Evolutionary conservation across 164 flowering plant species (phyloP).

Genomic region (Stephania cephalantha): DNA sequence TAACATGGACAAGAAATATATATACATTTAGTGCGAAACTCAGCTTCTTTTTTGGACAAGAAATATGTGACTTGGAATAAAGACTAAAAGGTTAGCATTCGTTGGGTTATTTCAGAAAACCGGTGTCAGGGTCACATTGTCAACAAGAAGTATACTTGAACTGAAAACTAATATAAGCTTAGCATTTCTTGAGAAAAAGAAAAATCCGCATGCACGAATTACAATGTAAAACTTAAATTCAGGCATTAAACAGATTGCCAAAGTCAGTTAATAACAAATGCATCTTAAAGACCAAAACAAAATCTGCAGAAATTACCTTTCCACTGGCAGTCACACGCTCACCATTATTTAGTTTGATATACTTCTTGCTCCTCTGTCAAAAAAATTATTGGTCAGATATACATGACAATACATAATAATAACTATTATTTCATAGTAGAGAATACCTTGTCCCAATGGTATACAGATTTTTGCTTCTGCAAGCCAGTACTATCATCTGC

Average conservation of each 20-base stretch:
- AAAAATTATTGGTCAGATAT: background rate
- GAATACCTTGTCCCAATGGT: conserved; percentile 94
- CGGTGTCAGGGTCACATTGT: background rate
- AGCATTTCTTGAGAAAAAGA: background rate
- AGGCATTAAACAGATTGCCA: background rate
- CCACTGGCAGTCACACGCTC: conserved; percentile 90
- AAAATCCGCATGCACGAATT: background rate
- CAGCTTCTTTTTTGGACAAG: no score
- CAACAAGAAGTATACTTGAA: no score
- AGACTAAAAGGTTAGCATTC: no score
- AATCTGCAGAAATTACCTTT: conserved; percentile 48
- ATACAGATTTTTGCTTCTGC: conserved; percentile 66
- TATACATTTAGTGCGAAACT: background rate
- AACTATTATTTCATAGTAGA: background rate
- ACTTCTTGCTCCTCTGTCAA: conserved; percentile 81
- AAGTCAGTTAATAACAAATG: background rate
- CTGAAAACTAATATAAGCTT: no score
- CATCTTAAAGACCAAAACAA: conserved; percentile 2
- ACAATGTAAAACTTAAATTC: background rate
- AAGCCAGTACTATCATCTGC: conserved; percentile 78
- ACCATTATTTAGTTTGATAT: conserved; percentile 80
- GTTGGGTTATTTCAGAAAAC: background rate
- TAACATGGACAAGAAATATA: background rate
- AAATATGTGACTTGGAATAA: no score
- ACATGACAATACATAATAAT: background rate